Conservation (phyloP, 1,284 basidiomycete species). For the Kwoniella shivajii region DNA sequence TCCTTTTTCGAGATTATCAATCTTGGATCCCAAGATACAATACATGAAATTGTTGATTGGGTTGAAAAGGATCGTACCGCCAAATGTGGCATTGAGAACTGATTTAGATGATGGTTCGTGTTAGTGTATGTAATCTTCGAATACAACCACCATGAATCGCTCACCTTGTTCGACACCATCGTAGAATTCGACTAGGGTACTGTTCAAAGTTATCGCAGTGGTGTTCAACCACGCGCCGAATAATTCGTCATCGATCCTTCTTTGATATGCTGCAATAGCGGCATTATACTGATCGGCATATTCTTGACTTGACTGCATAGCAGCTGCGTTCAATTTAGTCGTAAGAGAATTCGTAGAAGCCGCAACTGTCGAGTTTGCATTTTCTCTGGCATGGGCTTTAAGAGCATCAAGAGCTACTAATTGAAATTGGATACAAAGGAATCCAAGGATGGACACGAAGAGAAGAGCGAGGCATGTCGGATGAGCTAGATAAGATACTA, state of each 20-base stretch:
- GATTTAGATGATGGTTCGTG: too few relatives aligned
- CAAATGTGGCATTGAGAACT: slow-evolving; percentile 70
- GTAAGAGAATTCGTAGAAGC: slow-evolving; percentile 73
- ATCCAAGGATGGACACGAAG: slow-evolving; percentile 83
- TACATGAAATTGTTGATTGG: slow-evolving; percentile 84
- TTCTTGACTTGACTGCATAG: slow-evolving; percentile 71
- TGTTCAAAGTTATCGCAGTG: slow-evolving; percentile 85
- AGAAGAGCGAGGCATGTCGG: slow-evolving; percentile 85
- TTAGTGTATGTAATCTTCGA: too few relatives aligned
- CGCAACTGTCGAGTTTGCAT: slow-evolving; percentile 63
- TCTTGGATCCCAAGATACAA: slow-evolving; percentile 88
- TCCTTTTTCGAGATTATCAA: slow-evolving; percentile 79
- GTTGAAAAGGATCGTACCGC: slow-evolving; percentile 74
- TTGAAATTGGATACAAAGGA: slow-evolving; percentile 87
- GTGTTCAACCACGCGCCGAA: slow-evolving; percentile 87
- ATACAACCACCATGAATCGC: too few relatives aligned
- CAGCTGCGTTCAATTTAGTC: slow-evolving; percentile 74
- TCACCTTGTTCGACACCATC: slow-evolving; percentile 52
- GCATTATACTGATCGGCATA: slow-evolving; percentile 78
- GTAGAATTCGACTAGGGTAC: slow-evolving; percentile 58
- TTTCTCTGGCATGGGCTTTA: slow-evolving; percentile 64
- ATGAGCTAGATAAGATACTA: slow-evolving; percentile 81
- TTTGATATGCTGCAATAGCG: slow-evolving; percentile 69
- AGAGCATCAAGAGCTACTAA: slow-evolving; percentile 73
- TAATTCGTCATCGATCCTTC: slow-evolving; percentile 76